Percentiles rank a stretch among this genome's conserved stretches.
Conservation (phyloP, 2,329 filamentous ascomycete species). For the Trichoderma koningiopsis region DNA sequence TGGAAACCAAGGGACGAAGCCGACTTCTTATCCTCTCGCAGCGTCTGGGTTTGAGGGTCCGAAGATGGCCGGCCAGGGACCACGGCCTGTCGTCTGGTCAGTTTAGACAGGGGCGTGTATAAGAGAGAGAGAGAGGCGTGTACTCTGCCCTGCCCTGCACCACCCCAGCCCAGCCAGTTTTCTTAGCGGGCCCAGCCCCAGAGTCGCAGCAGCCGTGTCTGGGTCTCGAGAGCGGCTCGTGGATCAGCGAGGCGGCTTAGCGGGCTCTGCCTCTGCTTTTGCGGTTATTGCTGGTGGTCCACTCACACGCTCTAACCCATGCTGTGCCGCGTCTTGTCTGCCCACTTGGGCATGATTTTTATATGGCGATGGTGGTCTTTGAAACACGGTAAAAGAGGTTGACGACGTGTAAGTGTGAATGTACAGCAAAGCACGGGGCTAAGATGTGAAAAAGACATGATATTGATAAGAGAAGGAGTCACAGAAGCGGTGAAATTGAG, state of each 20-base stretch:
- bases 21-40: constrained; percentile 36
- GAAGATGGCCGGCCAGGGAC: constrained; percentile 12
- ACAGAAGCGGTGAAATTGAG: not conserved
- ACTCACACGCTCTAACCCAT: not conserved
- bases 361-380: constrained; percentile 2
- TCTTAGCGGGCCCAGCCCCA: not conserved
- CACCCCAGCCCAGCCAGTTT: not conserved
- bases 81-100: not conserved
- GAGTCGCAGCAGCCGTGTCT: constrained; percentile 6
- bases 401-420: constrained; percentile 8
- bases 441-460: not conserved
- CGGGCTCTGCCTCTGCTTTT: not conserved
- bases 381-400: constrained; percentile 17
- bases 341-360: constrained; percentile 15
- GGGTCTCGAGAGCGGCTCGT: constrained; percentile 22
- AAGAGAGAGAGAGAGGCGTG: not conserved
- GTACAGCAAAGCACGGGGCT: not conserved
- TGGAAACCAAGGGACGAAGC: constrained; percentile 34
- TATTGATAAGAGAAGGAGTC: not conserved
- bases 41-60: constrained; percentile 2
- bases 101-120: constrained; percentile 1
- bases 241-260: constrained; percentile 26
- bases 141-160: not conserved
- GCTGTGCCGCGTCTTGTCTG: not conserved
- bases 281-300: not conserved